Base-by-base conservation (phyloP, 2,329 filamentous ascomycete species). In the Fonsecaea erecta region DNA sequence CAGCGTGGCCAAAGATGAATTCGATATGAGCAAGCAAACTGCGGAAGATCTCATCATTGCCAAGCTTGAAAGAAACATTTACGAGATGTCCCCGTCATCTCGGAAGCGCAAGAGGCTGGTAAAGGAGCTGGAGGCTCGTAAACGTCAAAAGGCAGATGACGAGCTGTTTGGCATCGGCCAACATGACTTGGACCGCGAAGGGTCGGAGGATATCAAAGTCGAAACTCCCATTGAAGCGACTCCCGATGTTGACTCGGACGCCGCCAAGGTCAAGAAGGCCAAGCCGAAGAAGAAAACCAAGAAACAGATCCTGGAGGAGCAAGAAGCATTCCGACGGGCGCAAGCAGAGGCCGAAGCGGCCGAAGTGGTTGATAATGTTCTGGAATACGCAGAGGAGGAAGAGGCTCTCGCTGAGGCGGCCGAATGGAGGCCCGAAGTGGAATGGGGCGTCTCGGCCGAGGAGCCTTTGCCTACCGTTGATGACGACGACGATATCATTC, bases 71-170 rank as follows among this genome's bases (percentile, higher is more conserved):
- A 61, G 70, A 35, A 73, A 73, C 52, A 73, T 74, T 30, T 74
- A 80, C 76, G 73, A 90, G 79, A 75, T 86, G 30, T 83, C 84
- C 24, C 79, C 83, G 26, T 79, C 77, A 40, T 83, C 82, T n/a
- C 81, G 80, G 75, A 95, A 96, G 76, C 88, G 90, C 69, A 95
- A 94, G 77, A 83, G 92, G 43, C 86, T 90, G 43, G 80, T 88
- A 52, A 87, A 89, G 40, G 85, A 91, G 21, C 86, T 90, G 64
- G 85, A 85, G 61, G 85, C 89, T 53, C 86, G 90, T 57, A 95
- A 96, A 77, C 87, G 91, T 55, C 90, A 89, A 72, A 94, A 93
- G 80, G 92, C 92, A 75, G 91, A 93, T 64, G 91, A 94, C 71
- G 90, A 92, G 71, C 82, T 94, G 4, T 93, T 93, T 73, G 88